phyloP scores from a whole-genome alignment of 306 rosid species.

The Castanea mollissima region DNA sequence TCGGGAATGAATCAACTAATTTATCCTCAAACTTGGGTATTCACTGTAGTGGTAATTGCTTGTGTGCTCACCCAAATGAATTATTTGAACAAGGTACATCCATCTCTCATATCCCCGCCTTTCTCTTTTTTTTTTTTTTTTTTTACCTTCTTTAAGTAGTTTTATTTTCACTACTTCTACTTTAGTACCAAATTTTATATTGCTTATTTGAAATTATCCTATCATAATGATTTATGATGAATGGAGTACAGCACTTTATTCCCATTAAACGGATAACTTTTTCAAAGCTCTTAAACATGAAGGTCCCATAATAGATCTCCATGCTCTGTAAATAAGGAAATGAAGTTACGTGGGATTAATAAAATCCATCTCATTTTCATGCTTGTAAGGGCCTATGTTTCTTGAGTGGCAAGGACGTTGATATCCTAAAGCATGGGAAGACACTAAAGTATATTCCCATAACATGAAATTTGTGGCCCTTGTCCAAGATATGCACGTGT shows the following conservation, averaged over 20 bases:
- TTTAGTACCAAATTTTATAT: neutral
- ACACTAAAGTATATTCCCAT: neutral
- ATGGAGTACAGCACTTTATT: neutral
- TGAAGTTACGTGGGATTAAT: neutral
- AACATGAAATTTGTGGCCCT: neutral
- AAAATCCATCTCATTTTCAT: neutral
- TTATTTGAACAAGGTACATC: conserved; percentile 85
- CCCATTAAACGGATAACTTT: neutral
- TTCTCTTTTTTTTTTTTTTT: neutral
- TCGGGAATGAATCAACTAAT: conserved; percentile 92
- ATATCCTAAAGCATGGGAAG: neutral
- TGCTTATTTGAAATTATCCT: neutral
- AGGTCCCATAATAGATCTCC: neutral
- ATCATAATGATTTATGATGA: neutral
- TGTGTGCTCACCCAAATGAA: conserved; percentile 99
- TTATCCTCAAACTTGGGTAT: conserved; percentile 95
- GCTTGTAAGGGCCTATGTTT: neutral
- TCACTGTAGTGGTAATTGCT: conserved; percentile 67
- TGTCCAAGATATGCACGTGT: neutral
- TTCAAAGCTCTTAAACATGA: neutral
- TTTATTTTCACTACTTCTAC: conserved; percentile 4
- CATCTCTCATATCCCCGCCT: neutral
- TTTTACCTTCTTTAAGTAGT: conserved; percentile 10
- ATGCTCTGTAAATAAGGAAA: neutral
- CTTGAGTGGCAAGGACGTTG: neutral